Percentiles rank a stretch among this genome's conserved stretches.
These are phyloP conservation scores for Aureobasidium pullulans DNA, from an alignment of 2,329 filamentous ascomycete genomes.

Conservation along the genomic window DNA sequence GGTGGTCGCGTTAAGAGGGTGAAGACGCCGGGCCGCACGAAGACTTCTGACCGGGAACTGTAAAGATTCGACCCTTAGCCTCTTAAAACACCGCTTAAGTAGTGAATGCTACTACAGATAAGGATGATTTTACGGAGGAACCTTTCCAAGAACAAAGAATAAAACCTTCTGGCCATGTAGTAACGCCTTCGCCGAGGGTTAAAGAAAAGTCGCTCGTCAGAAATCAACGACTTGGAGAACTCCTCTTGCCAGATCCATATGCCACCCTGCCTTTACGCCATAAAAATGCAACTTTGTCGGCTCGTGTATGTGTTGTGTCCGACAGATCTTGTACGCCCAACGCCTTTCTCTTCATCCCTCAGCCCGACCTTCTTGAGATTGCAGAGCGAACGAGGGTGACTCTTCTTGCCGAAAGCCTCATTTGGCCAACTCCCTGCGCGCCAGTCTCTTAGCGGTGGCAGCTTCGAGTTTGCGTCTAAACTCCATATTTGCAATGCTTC, in stretches of 20 bases:
- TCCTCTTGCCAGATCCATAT: background rate
- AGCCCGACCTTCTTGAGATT: too few species aligned
- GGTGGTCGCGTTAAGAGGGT: too few species aligned
- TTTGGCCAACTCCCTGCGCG: background rate
- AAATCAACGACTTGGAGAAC: background rate
- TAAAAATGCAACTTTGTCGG: conserved; percentile 1
- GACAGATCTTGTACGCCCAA: background rate
- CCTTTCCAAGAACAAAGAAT: too few species aligned
- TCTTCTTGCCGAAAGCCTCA: background rate
- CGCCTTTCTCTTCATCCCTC: too few species aligned
- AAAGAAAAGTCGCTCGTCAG: background rate
- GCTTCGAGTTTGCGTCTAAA: conserved; percentile 11
- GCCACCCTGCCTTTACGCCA: background rate
- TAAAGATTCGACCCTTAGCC: too few species aligned
- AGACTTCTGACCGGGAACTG: too few species aligned
- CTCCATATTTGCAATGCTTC: conserved; percentile 3
- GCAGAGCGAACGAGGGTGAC: too few species aligned
- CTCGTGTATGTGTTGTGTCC: background rate
- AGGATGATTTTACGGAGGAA: background rate
- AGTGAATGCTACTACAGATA: background rate
- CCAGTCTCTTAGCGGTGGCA: conserved; percentile 9
- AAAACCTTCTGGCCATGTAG: too few species aligned
- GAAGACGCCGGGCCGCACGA: too few species aligned
- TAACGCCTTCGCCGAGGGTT: background rate
- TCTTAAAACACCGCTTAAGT: background rate